A percentile compares a stretch with the other conserved stretches of the same genome.
phyloP scores from a whole-genome alignment of 179 eudicot genomes.

The Sideroxylon spinosum region DNA sequence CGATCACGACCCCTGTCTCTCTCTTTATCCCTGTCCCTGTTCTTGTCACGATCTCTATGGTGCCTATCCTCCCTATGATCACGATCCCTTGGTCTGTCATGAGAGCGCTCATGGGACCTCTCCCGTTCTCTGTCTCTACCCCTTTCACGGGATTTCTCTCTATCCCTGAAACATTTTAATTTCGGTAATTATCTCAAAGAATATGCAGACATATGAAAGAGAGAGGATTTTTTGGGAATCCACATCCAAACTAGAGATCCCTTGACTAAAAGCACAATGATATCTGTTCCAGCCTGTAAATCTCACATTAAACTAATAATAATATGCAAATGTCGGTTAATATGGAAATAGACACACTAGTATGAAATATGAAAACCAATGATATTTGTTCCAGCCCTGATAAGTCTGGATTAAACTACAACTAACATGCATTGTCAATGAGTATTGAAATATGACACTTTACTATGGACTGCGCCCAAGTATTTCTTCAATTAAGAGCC shows the following conservation, averaged over 20 bases:
- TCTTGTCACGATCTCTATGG: slow-evolving; percentile 82
- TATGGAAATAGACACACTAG: neutral
- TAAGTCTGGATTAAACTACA: too few species aligned
- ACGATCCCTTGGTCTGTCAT: slow-evolving; percentile 79
- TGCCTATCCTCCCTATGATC: slow-evolving; percentile 80
- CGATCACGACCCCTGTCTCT: slow-evolving; percentile 50
- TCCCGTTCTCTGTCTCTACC: slow-evolving; percentile 58
- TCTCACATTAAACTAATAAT: neutral
- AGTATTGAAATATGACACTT: neutral
- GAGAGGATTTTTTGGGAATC: neutral
- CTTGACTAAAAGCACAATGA: neutral
- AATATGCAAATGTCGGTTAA: neutral
- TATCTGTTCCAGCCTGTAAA: neutral
- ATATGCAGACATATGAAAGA: neutral
- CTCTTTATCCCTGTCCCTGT: slow-evolving; percentile 54
- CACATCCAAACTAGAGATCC: neutral
- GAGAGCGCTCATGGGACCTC: slow-evolving; percentile 79
- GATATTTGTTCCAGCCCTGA: too few species aligned
- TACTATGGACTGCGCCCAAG: neutral
- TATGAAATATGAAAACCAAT: too few species aligned
- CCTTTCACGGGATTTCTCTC: slow-evolving; percentile 90
- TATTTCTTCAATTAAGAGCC: neutral
- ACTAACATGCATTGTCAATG: too few species aligned
- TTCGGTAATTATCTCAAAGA: slow-evolving; percentile 8
- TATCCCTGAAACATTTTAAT: slow-evolving; percentile 37